Evolutionary conservation across 139 green algal species (phyloP), one percentile per base, ranked within the genome.

Genomic region (Mychonastes homosphaera): DNA sequence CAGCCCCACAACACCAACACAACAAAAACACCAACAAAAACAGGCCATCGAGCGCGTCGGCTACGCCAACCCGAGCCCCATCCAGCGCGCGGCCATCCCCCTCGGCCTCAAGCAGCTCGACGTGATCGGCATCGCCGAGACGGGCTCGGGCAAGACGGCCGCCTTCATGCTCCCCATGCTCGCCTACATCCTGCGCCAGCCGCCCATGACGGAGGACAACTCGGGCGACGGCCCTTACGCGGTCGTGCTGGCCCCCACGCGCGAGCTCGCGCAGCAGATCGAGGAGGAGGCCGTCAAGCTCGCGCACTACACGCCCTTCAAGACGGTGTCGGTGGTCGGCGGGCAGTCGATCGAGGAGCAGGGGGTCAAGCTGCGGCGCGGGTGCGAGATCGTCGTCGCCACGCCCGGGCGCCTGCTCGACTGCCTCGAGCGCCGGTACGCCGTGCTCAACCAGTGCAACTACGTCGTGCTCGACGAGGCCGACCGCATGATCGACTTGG

Each of bases 391-490:
- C 55, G 81, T 99, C n/a, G 91, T 99, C 50, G 92, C 89, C 56
- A 99, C 92, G 2, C 92, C 92, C 10, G 91, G 91, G 3, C 84
- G 92, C 29, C 77, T 99, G 60, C 57, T 94, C 33, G 92, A 99
- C 78, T 97, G 89, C 81, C 64, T 99, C 30, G 85, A 96, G 65
- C 72, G 85, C 26, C 68, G 75, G 54, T 98, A 98, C 67, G 88
- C 85, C 33, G 89, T 95, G 69, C 82, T 98, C 9, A 95, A 96
- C 71, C 92, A 99, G 82, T 99, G 92, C 81, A 92, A 97, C 78
- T 99, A 97, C 63, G 84, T 99, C n/a, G 92, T 99, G 52, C 79
- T 99, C 53, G 92, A 99, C 65, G 89, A 96, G 77, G 92, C 92
- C 3, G 92, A 99, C 54, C 76, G 92, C 51, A 99, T 99, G 92